Evolutionary conservation across 305 asterid genomes (phyloP).

Genomic region (Fraxinus paxiana): DNA sequence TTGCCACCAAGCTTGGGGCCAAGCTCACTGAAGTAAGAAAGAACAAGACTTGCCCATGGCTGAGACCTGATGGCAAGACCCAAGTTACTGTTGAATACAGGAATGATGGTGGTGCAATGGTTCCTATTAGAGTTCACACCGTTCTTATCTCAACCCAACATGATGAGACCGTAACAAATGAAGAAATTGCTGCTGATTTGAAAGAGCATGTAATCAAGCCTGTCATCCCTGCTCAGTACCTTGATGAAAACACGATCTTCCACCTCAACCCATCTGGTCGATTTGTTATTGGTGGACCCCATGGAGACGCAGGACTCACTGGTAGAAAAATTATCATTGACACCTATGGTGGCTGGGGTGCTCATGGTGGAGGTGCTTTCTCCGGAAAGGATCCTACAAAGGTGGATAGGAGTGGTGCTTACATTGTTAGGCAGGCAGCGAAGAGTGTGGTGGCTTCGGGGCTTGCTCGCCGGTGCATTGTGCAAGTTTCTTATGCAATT

Average conservation of each 20-base stretch:
- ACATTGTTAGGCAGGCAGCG: constrained; percentile 84
- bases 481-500: constrained; percentile 86
- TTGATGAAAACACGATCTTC: constrained; percentile 27
- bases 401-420: constrained; percentile 91
- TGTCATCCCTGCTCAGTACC: constrained; percentile 27
- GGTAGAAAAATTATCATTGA: constrained; percentile 25
- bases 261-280: constrained; percentile 34
- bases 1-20: constrained; percentile 29
- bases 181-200: constrained; percentile 22
- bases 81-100: constrained; percentile 28
- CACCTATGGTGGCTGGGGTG: constrained; percentile 75
- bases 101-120: constrained; percentile 28
- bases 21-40: constrained; percentile 30
- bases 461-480: constrained; percentile 75
- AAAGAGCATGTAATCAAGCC: constrained; percentile 27
- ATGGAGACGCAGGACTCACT: constrained; percentile 30
- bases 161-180: constrained; percentile 23
- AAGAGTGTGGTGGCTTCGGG: constrained; percentile 85
- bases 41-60: constrained; percentile 31
- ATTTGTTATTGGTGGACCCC: constrained; percentile 30
- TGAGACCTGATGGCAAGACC: constrained; percentile 29
- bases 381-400: constrained; percentile 82
- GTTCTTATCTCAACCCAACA: constrained; percentile 31
- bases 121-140: constrained; percentile 29
- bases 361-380: constrained; percentile 86